phyloP scores from a whole-genome alignment of 208 protist genomes.

The Acanthamoeba polyphaga region DNA sequence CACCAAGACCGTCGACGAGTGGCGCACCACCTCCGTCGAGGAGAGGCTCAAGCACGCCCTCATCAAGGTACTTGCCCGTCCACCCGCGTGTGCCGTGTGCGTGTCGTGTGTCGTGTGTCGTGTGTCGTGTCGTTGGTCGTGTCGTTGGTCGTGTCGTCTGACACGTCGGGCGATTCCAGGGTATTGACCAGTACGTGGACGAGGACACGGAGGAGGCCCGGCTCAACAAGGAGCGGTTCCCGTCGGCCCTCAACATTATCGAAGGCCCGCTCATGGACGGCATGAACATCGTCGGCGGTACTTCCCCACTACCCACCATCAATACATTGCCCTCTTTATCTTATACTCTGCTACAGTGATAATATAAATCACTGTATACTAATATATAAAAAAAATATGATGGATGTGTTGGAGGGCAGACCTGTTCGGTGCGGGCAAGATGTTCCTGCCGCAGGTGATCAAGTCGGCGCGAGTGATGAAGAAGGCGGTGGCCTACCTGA shows the following conservation, averaged over 20 bases:
- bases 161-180: slow-evolving; percentile 76
- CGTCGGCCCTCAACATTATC: slow-evolving; percentile 92
- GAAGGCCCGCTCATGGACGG: slow-evolving; percentile 97
- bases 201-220: slow-evolving; percentile 95
- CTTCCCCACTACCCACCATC: background rate
- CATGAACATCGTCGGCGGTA: slow-evolving; percentile 95
- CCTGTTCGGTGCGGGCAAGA: slow-evolving; percentile 97
- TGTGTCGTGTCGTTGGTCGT: no score
- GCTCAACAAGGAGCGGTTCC: slow-evolving; percentile 84
- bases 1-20: slow-evolving; percentile 90
- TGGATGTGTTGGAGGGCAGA: slow-evolving; percentile 80
- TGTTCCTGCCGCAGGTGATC: slow-evolving; percentile 98
- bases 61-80: slow-evolving; percentile 88
- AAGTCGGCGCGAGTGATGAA: slow-evolving; percentile 97
- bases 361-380: no score
- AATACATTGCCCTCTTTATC: no score
- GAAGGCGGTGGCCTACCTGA: slow-evolving; percentile 96
- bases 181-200: slow-evolving; percentile 95
- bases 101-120: no score
- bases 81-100: no score
- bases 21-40: slow-evolving; percentile 92
- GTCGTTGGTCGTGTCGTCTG: no score
- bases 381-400: no score
- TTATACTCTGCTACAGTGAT: no score
- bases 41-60: slow-evolving; percentile 94